These are phyloP conservation scores for Talaromyces adpressus DNA, from an alignment of 495 filamentous ascomycete species.

Conservation along the genomic window DNA sequence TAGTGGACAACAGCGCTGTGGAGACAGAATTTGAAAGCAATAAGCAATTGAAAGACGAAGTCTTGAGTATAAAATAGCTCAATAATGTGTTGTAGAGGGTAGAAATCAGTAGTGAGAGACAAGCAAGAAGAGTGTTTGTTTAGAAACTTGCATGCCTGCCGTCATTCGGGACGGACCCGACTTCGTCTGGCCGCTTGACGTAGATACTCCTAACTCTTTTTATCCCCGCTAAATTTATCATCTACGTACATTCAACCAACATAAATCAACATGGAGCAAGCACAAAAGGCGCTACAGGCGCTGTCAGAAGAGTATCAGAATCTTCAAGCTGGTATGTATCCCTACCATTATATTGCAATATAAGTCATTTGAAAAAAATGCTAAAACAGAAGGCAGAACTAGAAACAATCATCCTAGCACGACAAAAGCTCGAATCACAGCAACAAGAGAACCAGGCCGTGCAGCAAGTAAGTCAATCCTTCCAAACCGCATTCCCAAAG, in stretches of 20 bases:
- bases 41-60: not conserved
- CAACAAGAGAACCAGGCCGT: constrained; percentile 87
- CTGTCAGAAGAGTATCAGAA: constrained; percentile 84
- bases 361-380: not conserved
- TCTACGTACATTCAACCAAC: not conserved
- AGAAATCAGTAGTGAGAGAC: not conserved
- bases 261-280: constrained; percentile 38
- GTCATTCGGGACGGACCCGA: not conserved
- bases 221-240: not conserved
- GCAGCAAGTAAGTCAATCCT: constrained; percentile 51
- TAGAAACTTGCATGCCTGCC: not conserved
- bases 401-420: constrained; percentile 63
- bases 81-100: not conserved
- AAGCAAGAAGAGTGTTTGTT: not conserved
- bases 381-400: constrained; percentile 52
- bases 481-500: too few species aligned
- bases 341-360: not conserved
- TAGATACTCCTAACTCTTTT: not conserved
- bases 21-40: not conserved
- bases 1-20: not conserved
- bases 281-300: constrained; percentile 63
- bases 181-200: not conserved
- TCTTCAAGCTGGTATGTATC: constrained; percentile 64
- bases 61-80: not conserved
- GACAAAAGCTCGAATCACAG: constrained; percentile 90